Evolutionary conservation across 176 grass and related monocot species (phyloP).

Genomic region (Otatea glauca): DNA sequence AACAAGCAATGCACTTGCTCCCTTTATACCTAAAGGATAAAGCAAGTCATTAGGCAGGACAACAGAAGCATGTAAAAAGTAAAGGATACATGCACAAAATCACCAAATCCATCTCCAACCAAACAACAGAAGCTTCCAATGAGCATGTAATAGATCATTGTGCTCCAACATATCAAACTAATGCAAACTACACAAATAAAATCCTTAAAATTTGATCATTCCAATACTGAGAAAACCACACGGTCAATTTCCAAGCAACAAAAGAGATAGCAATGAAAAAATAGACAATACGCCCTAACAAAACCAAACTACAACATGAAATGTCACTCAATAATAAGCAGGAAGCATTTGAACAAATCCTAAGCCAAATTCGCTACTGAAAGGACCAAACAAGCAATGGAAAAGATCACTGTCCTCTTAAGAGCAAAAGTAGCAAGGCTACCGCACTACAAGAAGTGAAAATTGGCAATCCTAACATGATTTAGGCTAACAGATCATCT

Average conservation of each 20-base stretch:
- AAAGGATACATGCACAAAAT: background rate
- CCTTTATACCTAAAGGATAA: background rate
- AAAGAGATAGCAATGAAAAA: background rate
- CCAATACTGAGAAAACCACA: background rate
- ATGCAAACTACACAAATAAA: background rate
- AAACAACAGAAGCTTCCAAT: slow-evolving; percentile 24
- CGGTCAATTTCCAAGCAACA: background rate
- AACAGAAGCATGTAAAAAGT: background rate
- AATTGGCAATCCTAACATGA: slow-evolving; percentile 2
- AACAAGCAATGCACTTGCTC: background rate
- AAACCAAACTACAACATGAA: slow-evolving; percentile 21
- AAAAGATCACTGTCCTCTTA: background rate
- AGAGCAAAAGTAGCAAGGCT: slow-evolving; percentile 3
- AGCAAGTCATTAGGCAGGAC: background rate
- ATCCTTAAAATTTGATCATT: slow-evolving; percentile 10
- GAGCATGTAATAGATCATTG: background rate
- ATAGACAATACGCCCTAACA: background rate
- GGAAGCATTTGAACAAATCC: slow-evolving; percentile 18
- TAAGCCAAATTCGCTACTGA: background rate
- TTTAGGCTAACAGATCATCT: background rate
- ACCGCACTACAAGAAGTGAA: background rate
- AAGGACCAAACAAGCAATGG: background rate
- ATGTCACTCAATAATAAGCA: background rate
- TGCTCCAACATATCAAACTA: slow-evolving; percentile 15
- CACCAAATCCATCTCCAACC: background rate